Base-by-base conservation (phyloP, 169 alveolate species). In the Ichthyophthirius multifiliis region DNA sequence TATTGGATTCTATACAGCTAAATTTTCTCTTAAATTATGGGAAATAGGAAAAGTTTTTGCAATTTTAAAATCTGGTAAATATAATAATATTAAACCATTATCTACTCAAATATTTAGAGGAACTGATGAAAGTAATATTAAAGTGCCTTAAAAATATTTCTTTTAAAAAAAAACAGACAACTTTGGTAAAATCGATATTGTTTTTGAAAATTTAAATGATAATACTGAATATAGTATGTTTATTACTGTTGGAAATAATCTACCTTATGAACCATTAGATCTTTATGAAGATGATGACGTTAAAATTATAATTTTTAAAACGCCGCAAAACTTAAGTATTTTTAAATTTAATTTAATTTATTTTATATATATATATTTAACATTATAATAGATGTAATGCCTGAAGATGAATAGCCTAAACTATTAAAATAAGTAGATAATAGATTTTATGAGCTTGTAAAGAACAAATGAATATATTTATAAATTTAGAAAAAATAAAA, bases 251-350 rank as follows among this genome's bases (percentile, higher is more conserved):
- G 77, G 77, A 39, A 37, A 37, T 67, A 23, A 67, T 20, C 55
- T 67, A 18, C 77, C 77, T n/a, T 67, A 67, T 18, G 43, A 41
- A 16, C 27, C 63, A 7, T 39, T 67, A 5, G 30, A 34, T 34
- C 46, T 67, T 18, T 67, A 39, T 67, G 77, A 67, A 34, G 77
- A 67, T 41, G 63, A 67, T 41, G 12, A 67, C 35, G 37, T 67
- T 6, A 67, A 37, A 67, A 30, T 23, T 16, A 37, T 6, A 32
- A 67, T 18, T 2, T 37, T 67, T 16, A 67, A 5, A 9, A 67
- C 77, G 6, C 77, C 77, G 15, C 13, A 4, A 18, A 67, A 67
- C 30, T 6, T 37, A 1, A 67, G 77, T 67, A 41, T 45, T 10
- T 2, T 15, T 27, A 16, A 0, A 48, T 23, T 27, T 55, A 5